These are phyloP conservation scores for Colletotrichum lini DNA, from an alignment of 2,329 filamentous ascomycete genomes.

Conservation along the genomic window DNA sequence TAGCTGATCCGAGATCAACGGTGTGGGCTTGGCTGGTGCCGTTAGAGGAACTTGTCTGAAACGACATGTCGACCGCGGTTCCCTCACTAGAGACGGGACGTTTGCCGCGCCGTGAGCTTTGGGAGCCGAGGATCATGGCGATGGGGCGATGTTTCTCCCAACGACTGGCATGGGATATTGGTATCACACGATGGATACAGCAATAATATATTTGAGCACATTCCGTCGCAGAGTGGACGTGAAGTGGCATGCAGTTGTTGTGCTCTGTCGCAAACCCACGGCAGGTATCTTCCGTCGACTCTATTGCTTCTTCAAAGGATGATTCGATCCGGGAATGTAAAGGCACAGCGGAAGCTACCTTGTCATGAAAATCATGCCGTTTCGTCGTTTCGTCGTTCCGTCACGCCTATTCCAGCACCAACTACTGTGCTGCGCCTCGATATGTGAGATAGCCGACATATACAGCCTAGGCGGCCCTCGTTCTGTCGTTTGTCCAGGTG, in stretches of 20 bases:
- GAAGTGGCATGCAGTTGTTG: neutral
- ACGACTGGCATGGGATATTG: neutral
- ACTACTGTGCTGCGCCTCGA: neutral
- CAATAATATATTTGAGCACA: neutral
- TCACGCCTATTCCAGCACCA: neutral
- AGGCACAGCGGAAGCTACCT: neutral
- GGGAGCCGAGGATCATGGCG: neutral
- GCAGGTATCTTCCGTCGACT: too few relatives aligned
- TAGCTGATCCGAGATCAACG: neutral
- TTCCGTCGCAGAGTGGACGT: neutral
- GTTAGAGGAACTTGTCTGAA: constrained; percentile 28
- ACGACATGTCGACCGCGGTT: constrained; percentile 21
- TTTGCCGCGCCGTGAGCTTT: neutral
- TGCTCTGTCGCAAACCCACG: neutral
- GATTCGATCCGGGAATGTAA: neutral
- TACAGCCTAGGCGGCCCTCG: neutral
- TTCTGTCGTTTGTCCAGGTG: neutral
- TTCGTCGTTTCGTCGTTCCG: neutral
- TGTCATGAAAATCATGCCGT: neutral
- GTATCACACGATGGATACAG: neutral
- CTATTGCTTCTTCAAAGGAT: neutral
- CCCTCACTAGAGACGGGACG: constrained; percentile 3
- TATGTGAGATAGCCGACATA: neutral
- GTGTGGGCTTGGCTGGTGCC: constrained; percentile 19
- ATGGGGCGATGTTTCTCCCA: neutral